These are phyloP conservation scores for Eutrema yunnanense DNA, from an alignment of 345 rosid species.

Conservation along the genomic window DNA sequence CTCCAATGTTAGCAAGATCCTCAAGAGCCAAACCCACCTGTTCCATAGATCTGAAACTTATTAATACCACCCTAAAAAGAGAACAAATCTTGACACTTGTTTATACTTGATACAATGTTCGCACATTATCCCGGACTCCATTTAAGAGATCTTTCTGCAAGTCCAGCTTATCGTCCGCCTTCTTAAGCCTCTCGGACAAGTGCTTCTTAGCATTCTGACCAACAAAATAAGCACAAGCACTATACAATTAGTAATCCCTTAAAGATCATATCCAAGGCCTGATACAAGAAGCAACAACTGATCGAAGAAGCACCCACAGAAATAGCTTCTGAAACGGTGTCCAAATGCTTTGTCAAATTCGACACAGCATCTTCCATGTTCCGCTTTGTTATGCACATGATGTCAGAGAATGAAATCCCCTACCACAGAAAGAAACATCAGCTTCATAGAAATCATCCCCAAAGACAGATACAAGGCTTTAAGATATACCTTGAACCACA, in stretches of 20 bases:
- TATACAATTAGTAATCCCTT: not conserved
- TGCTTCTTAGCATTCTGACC: constrained; percentile 77
- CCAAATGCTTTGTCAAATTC: constrained; percentile 80
- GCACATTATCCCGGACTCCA: constrained; percentile 60
- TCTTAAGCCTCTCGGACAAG: constrained; percentile 69
- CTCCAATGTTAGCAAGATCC: constrained; percentile 55
- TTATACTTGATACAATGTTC: not conserved
- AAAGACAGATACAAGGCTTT: not conserved
- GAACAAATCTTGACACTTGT: not conserved
- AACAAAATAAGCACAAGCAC: constrained; percentile 13
- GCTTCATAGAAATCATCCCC: not conserved
- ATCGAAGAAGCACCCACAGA: constrained; percentile 42
- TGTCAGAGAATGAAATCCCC: constrained; percentile 88
- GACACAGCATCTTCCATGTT: constrained; percentile 74
- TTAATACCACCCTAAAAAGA: not conserved
- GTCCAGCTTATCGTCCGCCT: constrained; percentile 76
- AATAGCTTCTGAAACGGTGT: constrained; percentile 68
- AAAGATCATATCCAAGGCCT: not conserved
- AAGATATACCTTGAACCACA: constrained; percentile 96
- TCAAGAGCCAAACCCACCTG: constrained; percentile 66
- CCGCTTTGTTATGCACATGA: constrained; percentile 82
- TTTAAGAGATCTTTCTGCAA: constrained; percentile 66
- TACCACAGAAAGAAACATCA: constrained; percentile 21
- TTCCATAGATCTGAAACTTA: constrained; percentile 1
- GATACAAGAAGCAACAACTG: constrained; percentile 12